A percentile compares a stretch with the other conserved stretches of the same genome.
Evolutionary conservation across 1,284 basidiomycete species (phyloP).

Genomic region (Hymenochaete sp.): DNA sequence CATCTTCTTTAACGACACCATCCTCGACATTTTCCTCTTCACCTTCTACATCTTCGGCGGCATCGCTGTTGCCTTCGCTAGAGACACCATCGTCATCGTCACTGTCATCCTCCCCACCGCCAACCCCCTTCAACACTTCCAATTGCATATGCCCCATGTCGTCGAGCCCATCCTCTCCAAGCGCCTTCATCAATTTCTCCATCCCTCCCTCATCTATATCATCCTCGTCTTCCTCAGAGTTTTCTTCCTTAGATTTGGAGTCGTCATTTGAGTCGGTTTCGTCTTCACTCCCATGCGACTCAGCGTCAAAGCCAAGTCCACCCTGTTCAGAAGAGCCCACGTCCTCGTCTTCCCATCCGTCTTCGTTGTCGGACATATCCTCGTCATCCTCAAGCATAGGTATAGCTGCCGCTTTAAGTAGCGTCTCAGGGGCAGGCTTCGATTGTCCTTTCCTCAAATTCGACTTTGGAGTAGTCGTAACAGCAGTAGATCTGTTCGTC

Average conservation of each 20-base stretch:
- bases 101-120: slow-evolving; percentile 30
- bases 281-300: not conserved
- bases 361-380: no score
- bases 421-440: no score
- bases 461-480: no score
- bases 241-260: no score
- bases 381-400: no score
- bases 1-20: slow-evolving; percentile 24
- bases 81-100: slow-evolving; percentile 12
- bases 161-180: slow-evolving; percentile 60
- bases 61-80: slow-evolving; percentile 21
- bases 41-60: slow-evolving; percentile 21
- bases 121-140: slow-evolving; percentile 25
- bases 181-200: slow-evolving; percentile 53
- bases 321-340: no score
- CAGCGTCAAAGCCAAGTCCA: no score
- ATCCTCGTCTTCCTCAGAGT: slow-evolving; percentile 44
- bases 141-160: slow-evolving; percentile 52
- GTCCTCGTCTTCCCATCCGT: no score
- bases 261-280: slow-evolving; percentile 14
- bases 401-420: no score
- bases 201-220: slow-evolving; percentile 60
- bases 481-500: no score
- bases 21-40: slow-evolving; percentile 30
- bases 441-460: no score